Percentiles rank a stretch among this genome's conserved stretches.
Conservation (phyloP, 2,329 filamentous ascomycete species). For the Bipolaris bicolor region DNA sequence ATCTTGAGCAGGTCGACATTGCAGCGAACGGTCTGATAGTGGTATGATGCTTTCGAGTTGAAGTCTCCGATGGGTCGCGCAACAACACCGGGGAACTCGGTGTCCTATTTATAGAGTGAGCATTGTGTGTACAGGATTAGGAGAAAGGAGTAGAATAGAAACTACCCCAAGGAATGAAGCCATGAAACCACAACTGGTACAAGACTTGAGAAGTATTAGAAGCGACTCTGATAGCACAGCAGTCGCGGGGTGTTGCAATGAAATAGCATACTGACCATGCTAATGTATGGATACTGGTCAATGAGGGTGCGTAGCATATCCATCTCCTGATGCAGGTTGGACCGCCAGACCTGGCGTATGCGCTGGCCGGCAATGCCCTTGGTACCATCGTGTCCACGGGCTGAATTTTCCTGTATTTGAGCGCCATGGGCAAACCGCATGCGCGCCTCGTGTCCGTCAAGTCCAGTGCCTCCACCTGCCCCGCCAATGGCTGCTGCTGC, state of each 20-base stretch:
- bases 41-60: constrained; percentile 93
- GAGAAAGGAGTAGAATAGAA: constrained; percentile 8
- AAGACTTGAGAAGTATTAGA: constrained; percentile 22
- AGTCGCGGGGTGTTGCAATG: constrained; percentile 3
- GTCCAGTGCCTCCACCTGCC: constrained; percentile 64
- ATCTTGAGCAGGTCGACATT: constrained; percentile 98
- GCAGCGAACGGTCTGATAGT: constrained; percentile 95
- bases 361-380: constrained; percentile 68
- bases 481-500: constrained; percentile 61
- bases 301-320: constrained; percentile 79
- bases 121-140: background rate
- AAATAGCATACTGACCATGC: constrained; percentile 74
- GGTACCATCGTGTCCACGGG: constrained; percentile 61
- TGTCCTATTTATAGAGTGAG: constrained; percentile 68
- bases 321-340: constrained; percentile 92
- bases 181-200: constrained; percentile 8
- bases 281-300: constrained; percentile 92
- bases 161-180: constrained; percentile 15
- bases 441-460: constrained; percentile 85
- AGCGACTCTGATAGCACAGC: constrained; percentile 8
- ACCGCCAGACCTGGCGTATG: constrained; percentile 96
- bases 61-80: constrained; percentile 94
- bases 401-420: constrained; percentile 57
- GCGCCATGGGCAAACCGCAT: constrained; percentile 84
- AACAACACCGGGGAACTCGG: constrained; percentile 97